Conservation (phyloP, 495 filamentous ascomycete genomes). For the Penicillium lagena region DNA sequence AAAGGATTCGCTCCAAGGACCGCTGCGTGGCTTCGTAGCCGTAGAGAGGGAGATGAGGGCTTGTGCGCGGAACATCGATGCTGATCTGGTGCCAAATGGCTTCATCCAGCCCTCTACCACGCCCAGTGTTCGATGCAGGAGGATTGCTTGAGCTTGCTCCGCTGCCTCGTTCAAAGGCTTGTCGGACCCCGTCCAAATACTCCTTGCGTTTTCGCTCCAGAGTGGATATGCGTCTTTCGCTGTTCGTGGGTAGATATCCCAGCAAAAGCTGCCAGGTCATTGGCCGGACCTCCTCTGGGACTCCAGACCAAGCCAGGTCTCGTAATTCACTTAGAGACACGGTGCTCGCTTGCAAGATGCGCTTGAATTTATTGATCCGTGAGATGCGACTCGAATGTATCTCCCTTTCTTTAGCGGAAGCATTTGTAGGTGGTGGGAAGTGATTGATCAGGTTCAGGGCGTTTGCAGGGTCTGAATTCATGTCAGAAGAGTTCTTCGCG, state of each 20-base stretch:
- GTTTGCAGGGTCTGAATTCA: conserved; percentile 75
- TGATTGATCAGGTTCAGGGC: conserved; percentile 91
- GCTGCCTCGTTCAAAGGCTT: conserved; percentile 79
- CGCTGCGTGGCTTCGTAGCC: conserved; percentile 93
- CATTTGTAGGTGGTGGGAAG: conserved; percentile 65
- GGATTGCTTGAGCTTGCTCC: conserved; percentile 22
- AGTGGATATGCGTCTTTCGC: conserved; percentile 81
- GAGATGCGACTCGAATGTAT: conserved; percentile 81
- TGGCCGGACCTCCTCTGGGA: conserved; percentile 89
- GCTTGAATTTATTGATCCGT: conserved; percentile 98
- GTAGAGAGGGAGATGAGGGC: conserved; percentile 91
- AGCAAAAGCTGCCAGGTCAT: conserved; percentile 98
- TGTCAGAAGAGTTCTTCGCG: conserved; percentile 2
- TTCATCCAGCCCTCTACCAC: conserved; percentile 79
- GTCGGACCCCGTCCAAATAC: conserved; percentile 90
- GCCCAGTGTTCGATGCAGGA: conserved; percentile 33
- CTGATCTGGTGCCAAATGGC: conserved; percentile 98
- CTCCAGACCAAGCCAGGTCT: conserved; percentile 82
- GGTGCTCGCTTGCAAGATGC: conserved; percentile 82
- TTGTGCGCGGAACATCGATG: conserved; percentile 95
- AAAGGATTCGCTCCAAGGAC: conserved; percentile 88
- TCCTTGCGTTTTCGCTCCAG: conserved; percentile 94
- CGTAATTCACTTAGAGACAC: conserved; percentile 81
- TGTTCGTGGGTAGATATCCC: conserved; percentile 91
- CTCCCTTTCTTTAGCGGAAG: conserved; percentile 77